phyloP scores from a whole-genome alignment of 305 asterid genomes.

The Fraxinus velutina region DNA sequence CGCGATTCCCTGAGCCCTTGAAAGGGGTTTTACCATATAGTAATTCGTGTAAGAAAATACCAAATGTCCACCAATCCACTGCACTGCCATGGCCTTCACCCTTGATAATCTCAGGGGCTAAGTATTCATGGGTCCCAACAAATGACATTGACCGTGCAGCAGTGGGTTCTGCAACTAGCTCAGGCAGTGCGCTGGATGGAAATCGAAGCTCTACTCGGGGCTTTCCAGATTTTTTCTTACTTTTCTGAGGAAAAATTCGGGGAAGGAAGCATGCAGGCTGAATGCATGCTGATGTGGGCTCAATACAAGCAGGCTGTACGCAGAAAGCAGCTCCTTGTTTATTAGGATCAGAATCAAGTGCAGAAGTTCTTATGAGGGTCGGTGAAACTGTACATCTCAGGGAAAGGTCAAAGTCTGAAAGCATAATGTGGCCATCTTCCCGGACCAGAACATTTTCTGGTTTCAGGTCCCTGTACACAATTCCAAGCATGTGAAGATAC shows the following conservation, averaged over 20 bases:
- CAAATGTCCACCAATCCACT: conserved; percentile 99
- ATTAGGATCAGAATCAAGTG: conserved; percentile 45
- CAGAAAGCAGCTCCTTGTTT: conserved; percentile 67
- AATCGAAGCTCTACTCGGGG: conserved; percentile 44
- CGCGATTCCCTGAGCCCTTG: conserved; percentile 88
- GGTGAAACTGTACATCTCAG: conserved; percentile 90
- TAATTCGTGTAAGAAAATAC: conserved; percentile 78
- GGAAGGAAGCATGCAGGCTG: conserved; percentile 94
- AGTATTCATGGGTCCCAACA: conserved; percentile 89
- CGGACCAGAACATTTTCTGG: conserved; percentile 96
- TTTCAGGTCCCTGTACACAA: conserved; percentile 87
- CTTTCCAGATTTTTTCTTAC: conserved; percentile 55
- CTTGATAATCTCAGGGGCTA: conserved; percentile 89
- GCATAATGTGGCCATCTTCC: conserved; percentile 99
- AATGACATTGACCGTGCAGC: conserved; percentile 93
- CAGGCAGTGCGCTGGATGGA: conserved; percentile 56
- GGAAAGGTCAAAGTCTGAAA: conserved; percentile 92
- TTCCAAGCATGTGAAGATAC: conserved; percentile 98
- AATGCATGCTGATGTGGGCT: conserved; percentile 76
- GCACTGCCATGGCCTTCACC: conserved; percentile 99
- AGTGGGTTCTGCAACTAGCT: conserved; percentile 90
- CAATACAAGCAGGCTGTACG: conserved; percentile 80
- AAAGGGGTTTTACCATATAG: conserved; percentile 90
- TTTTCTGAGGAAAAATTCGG: conserved; percentile 58
- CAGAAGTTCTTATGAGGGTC: conserved; percentile 65